These are phyloP conservation scores for Eimeria acervulina DNA, from an alignment of 169 alveolate genomes.

Conservation along the genomic window DNA sequence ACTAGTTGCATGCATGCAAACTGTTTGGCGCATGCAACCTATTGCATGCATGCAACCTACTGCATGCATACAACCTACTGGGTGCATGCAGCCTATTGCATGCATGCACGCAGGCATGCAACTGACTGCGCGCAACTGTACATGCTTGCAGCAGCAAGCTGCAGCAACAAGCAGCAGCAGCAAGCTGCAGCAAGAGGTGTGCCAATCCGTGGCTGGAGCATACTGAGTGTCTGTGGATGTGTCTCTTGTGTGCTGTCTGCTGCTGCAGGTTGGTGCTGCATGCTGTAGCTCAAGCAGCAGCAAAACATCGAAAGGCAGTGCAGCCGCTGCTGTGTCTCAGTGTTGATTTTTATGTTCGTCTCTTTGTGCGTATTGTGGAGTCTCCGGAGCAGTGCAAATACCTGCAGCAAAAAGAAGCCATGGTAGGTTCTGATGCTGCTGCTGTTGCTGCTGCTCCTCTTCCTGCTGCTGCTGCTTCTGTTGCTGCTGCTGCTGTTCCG, in stretches of 20 bases:
- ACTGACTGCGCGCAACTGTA: too few relatives aligned
- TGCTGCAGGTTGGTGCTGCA: slow-evolving; percentile 68
- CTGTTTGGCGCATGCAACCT: too few relatives aligned
- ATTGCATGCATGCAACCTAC: too few relatives aligned
- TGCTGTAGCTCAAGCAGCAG: slow-evolving; percentile 81
- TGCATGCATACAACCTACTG: background rate
- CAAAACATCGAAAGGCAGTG: slow-evolving; percentile 88
- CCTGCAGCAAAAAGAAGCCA: slow-evolving; percentile 80
- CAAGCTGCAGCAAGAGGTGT: background rate
- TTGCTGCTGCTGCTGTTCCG: slow-evolving; percentile 1
- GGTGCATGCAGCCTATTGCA: too few relatives aligned
- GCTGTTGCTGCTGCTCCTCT: background rate
- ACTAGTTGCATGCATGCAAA: too few relatives aligned
- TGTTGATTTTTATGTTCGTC: slow-evolving; percentile 95
- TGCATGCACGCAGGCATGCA: background rate
- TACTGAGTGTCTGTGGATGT: slow-evolving; percentile 17
- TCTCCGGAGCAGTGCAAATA: slow-evolving; percentile 83
- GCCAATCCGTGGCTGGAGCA: background rate
- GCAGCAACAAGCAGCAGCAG: background rate
- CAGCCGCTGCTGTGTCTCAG: slow-evolving; percentile 93
- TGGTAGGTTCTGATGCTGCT: slow-evolving; percentile 33
- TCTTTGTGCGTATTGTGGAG: slow-evolving; percentile 83
- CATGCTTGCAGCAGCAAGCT: background rate
- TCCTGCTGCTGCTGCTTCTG: slow-evolving; percentile 9
- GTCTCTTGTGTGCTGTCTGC: background rate